phyloP scores from a whole-genome alignment of 768 basidiomycete species.

The Sporobolomyces pararoseus region DNA sequence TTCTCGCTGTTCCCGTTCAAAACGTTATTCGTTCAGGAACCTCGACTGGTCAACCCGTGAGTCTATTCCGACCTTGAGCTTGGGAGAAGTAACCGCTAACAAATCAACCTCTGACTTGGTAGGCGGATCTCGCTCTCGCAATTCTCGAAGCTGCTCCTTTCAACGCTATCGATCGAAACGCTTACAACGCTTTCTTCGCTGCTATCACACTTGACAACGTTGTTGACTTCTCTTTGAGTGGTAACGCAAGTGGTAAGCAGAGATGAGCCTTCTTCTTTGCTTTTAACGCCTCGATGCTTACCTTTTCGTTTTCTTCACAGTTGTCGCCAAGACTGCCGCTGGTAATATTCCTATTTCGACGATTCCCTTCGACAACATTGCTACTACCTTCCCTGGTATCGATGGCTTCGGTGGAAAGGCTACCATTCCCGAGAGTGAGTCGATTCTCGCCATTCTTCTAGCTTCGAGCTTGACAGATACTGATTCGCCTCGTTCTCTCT shows the following conservation, averaged over 20 bases:
- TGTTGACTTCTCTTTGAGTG: conserved; percentile 55
- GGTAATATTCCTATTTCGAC: conserved; percentile 65
- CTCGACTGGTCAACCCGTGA: conserved; percentile 57
- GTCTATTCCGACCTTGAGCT: not conserved
- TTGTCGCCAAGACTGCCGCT: conserved; percentile 49
- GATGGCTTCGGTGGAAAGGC: conserved; percentile 52
- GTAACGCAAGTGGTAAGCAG: conserved; percentile 33
- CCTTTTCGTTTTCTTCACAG: not conserved
- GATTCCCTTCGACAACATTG: conserved; percentile 60
- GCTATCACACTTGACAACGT: conserved; percentile 57
- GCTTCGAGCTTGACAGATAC: not conserved
- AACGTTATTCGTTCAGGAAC: conserved; percentile 58
- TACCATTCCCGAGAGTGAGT: conserved; percentile 47
- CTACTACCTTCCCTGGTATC: conserved; percentile 60
- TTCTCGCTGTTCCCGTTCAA: conserved; percentile 25
- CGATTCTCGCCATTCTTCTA: too few relatives aligned
- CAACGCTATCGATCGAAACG: conserved; percentile 57
- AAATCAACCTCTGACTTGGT: conserved; percentile 48
- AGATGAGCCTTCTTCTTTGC: conserved; percentile 6
- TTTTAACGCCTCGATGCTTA: not conserved
- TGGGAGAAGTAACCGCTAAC: too few relatives aligned
- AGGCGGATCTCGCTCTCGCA: conserved; percentile 59
- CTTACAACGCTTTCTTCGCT: conserved; percentile 60
- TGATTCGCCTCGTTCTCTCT: not conserved
- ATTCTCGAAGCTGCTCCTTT: conserved; percentile 59